Conservation (phyloP, 257 asterid genomes). For the Jacaranda mimosifolia region DNA sequence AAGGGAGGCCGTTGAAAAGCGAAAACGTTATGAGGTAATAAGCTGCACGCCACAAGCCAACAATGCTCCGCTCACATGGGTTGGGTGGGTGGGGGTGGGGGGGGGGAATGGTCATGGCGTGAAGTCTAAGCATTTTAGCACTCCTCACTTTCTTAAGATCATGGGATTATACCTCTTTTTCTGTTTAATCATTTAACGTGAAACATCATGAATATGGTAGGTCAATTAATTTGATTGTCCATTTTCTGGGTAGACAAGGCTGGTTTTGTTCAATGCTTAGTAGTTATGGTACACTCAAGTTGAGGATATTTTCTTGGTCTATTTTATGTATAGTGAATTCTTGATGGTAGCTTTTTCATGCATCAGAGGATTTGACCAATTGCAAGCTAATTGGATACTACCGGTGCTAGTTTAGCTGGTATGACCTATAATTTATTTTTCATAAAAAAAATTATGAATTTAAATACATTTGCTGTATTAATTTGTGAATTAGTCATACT, state of each 20-base stretch:
- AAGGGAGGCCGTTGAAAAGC: slow-evolving; percentile 57
- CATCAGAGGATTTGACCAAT: no score
- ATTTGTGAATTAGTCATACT: no score
- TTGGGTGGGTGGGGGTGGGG: slow-evolving; percentile 12
- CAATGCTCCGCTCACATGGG: slow-evolving; percentile 48
- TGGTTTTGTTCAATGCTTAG: neutral
- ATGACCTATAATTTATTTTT: no score
- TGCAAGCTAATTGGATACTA: no score
- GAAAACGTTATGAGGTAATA: slow-evolving; percentile 41
- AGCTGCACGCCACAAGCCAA: slow-evolving; percentile 46
- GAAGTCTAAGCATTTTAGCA: slow-evolving; percentile 50
- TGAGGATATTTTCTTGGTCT: no score
- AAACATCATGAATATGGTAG: neutral
- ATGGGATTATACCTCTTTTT: slow-evolving; percentile 14
- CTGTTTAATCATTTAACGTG: slow-evolving; percentile 24
- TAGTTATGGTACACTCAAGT: neutral
- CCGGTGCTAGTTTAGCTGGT: no score
- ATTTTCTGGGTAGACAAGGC: neutral
- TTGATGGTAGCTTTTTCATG: no score
- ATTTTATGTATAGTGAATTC: no score
- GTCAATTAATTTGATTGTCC: neutral
- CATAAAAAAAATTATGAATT: no score
- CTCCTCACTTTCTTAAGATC: slow-evolving; percentile 28
- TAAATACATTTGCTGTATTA: no score
- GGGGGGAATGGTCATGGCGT: slow-evolving; percentile 46